Conservation (phyloP, 208 protist genomes). For the Leishmania tropica region DNA sequence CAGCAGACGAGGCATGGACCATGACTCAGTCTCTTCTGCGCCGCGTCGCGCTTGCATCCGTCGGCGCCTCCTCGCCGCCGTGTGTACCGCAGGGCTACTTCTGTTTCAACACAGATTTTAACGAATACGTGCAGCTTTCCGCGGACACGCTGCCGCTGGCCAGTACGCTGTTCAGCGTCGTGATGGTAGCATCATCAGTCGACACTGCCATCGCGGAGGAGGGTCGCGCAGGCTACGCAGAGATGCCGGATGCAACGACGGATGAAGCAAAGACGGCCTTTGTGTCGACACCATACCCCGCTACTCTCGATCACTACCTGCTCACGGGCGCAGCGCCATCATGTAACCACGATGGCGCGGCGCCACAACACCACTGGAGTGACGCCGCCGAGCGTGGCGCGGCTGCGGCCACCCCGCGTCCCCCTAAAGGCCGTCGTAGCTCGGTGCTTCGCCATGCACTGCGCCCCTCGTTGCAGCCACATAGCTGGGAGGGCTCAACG, state of each 20-base stretch:
- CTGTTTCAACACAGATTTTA: constrained; percentile 58
- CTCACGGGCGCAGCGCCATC: background rate
- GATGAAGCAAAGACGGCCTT: background rate
- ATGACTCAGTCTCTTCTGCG: constrained; percentile 33
- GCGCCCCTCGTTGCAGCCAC: background rate
- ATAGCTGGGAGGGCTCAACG: background rate
- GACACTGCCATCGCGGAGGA: background rate
- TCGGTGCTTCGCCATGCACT: background rate
- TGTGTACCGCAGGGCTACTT: constrained; percentile 37
- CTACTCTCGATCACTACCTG: background rate
- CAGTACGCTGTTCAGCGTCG: constrained; percentile 32
- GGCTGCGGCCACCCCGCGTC: background rate
- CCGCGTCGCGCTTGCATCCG: constrained; percentile 22
- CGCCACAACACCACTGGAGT: background rate
- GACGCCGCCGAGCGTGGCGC: background rate
- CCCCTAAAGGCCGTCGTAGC: background rate
- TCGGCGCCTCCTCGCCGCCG: constrained; percentile 6
- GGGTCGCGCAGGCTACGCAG: background rate
- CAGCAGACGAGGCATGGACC: constrained; percentile 18
- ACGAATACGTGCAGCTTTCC: constrained; percentile 44
- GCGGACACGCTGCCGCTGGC: constrained; percentile 38
- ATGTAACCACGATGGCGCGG: background rate
- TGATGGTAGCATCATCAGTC: constrained; percentile 17
- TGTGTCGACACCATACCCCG: background rate
- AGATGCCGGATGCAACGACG: background rate